phyloP scores from a whole-genome alignment of 495 filamentous ascomycete genomes.

The Extremus antarcticus region DNA sequence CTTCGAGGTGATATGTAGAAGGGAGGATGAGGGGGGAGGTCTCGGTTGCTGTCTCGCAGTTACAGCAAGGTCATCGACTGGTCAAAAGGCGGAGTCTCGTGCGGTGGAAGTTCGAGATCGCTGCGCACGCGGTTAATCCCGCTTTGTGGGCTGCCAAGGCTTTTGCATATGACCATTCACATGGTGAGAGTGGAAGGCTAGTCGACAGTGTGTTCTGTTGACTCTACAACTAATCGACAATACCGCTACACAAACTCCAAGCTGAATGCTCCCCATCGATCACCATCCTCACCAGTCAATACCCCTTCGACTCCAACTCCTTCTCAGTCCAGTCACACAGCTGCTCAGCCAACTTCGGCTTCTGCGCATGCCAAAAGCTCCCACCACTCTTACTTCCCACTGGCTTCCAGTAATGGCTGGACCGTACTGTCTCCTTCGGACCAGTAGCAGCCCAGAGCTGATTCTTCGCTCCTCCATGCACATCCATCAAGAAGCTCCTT shows the following conservation, averaged over 20 bases:
- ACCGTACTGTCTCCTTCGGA: slow-evolving; percentile 27
- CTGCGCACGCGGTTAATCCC: not conserved
- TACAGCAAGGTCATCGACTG: slow-evolving; percentile 13
- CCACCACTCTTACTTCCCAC: slow-evolving; percentile 28
- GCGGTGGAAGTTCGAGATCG: not conserved
- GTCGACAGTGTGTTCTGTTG: too few relatives aligned
- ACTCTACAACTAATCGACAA: too few relatives aligned
- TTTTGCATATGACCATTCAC: too few relatives aligned
- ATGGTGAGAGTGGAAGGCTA: too few relatives aligned
- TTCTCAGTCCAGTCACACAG: slow-evolving; percentile 39
- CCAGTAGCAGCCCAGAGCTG: slow-evolving; percentile 35
- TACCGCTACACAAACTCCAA: too few relatives aligned
- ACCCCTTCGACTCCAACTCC: slow-evolving; percentile 29
- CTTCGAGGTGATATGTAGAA: not conserved
- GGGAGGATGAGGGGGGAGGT: not conserved
- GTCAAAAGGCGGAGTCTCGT: not conserved
- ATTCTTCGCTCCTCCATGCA: slow-evolving; percentile 29
- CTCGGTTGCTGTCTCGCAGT: slow-evolving; percentile 1
- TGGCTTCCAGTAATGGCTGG: slow-evolving; percentile 33
- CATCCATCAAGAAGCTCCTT: slow-evolving; percentile 10
- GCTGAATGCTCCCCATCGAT: not conserved
- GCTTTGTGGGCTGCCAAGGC: not conserved
- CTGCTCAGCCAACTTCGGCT: slow-evolving; percentile 25
- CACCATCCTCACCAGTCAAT: slow-evolving; percentile 1
- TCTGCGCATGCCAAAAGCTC: slow-evolving; percentile 20